phyloP scores from a whole-genome alignment of 352 stramenopile genomes.

The Phytophthora litchii region DNA sequence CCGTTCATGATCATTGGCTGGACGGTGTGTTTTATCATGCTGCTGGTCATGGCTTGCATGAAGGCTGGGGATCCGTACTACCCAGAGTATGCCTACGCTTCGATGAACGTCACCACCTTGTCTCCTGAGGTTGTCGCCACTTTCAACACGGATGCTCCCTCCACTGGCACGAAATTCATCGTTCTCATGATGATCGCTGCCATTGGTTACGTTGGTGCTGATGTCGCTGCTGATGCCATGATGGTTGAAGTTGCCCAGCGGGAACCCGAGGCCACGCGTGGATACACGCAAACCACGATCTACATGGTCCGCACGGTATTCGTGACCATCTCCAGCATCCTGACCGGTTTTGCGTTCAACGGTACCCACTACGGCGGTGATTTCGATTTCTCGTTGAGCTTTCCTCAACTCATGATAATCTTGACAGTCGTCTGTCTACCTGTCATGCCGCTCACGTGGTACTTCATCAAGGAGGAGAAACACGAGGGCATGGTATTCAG shows the following conservation, averaged over 20 bases:
- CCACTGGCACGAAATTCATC: conserved; percentile 42
- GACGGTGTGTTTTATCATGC: conserved; percentile 40
- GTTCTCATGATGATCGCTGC: conserved; percentile 54
- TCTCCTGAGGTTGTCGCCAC: conserved; percentile 30
- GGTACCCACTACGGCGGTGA: conserved; percentile 46
- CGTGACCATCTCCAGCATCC: conserved; percentile 42
- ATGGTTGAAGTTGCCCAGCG: conserved; percentile 62
- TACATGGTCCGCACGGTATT: conserved; percentile 50
- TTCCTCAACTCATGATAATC: conserved; percentile 44
- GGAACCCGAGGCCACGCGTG: conserved; percentile 48
- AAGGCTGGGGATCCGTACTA: conserved; percentile 49
- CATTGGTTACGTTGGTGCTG: conserved; percentile 52
- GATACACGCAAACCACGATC: conserved; percentile 53
- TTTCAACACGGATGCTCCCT: conserved; percentile 43
- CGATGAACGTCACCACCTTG: conserved; percentile 34
- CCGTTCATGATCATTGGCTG: conserved; percentile 66
- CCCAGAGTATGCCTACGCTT: conserved; percentile 32
- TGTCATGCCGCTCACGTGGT: conserved; percentile 52
- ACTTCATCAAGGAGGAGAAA: conserved; percentile 54
- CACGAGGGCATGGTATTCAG: conserved; percentile 36
- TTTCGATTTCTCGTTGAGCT: conserved; percentile 50
- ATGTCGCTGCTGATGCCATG: conserved; percentile 57
- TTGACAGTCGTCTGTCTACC: conserved; percentile 35
- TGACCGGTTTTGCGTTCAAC: conserved; percentile 53
- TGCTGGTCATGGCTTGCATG: conserved; percentile 53